These are phyloP conservation scores for Xylaria telfairii DNA, from an alignment of 495 filamentous ascomycete species.

Conservation along the genomic window DNA sequence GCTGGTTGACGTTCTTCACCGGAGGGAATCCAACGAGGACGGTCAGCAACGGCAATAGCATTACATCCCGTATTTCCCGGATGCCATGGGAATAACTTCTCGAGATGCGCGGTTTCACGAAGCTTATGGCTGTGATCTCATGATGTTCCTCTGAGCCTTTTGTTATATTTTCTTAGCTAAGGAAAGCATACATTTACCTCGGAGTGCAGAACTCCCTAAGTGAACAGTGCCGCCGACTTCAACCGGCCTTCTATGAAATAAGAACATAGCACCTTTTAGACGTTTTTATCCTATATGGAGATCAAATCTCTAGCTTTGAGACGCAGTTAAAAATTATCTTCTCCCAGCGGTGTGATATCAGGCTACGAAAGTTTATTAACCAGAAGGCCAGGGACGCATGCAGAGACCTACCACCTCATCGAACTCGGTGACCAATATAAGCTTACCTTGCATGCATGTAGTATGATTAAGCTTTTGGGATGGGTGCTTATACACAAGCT, in stretches of 20 bases:
- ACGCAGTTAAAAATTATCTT: neutral
- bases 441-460: constrained; percentile 2
- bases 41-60: neutral
- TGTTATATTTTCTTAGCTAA: neutral
- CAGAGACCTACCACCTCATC: neutral
- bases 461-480: neutral
- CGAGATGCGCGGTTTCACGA: neutral
- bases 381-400: neutral
- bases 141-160: neutral
- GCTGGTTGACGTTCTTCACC: neutral
- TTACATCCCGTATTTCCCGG: neutral
- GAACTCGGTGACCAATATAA: neutral
- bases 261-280: neutral
- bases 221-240: neutral
- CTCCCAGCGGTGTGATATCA: neutral
- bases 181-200: neutral
- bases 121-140: neutral
- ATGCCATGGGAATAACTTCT: neutral
- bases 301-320: neutral
- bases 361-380: neutral
- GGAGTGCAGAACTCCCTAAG: too few species aligned
- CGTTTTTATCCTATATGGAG: too few species aligned
- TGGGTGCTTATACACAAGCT: neutral
- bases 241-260: neutral
- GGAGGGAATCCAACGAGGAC: neutral